phyloP scores from a whole-genome alignment of 1,284 basidiomycete species.

The Papiliotrema laurentii region DNA sequence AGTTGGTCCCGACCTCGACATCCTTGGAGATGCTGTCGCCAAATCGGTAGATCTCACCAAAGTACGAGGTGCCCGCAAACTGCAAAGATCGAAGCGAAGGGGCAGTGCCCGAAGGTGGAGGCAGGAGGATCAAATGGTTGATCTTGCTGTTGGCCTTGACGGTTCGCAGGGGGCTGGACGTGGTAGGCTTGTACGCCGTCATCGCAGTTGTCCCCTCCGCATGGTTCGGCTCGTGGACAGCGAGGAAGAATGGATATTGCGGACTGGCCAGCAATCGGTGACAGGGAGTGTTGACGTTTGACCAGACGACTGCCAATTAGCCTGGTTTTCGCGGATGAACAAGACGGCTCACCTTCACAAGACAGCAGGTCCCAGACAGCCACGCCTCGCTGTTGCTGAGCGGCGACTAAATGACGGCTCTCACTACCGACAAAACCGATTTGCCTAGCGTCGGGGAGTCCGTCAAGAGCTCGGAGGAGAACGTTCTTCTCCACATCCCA shows the following conservation, averaged over 20 bases:
- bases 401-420: constrained; percentile 54
- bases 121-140: constrained; percentile 8
- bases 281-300: neutral
- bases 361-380: constrained; percentile 76
- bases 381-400: constrained; percentile 55
- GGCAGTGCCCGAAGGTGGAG: constrained; percentile 6
- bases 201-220: constrained; percentile 42
- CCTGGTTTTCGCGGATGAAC: neutral
- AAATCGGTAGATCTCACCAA: constrained; percentile 39
- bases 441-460: constrained; percentile 45
- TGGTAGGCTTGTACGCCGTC: constrained; percentile 53
- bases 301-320: constrained; percentile 3
- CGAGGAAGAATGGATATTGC: constrained; percentile 56
- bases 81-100: constrained; percentile 13
- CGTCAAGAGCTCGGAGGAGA: constrained; percentile 62
- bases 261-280: constrained; percentile 45
- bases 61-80: constrained; percentile 28
- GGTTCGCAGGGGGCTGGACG: constrained; percentile 33
- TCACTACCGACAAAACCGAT: constrained; percentile 46
- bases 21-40: constrained; percentile 21
- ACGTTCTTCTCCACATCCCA: constrained; percentile 69
- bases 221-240: constrained; percentile 21
- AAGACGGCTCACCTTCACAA: constrained; percentile 57
- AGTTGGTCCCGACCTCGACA: constrained; percentile 9
- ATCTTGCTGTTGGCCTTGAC: constrained; percentile 6